Evolutionary conservation across 2,329 filamentous ascomycete genomes (phyloP).

Genomic region (Penicillium aurantiogriseum): DNA sequence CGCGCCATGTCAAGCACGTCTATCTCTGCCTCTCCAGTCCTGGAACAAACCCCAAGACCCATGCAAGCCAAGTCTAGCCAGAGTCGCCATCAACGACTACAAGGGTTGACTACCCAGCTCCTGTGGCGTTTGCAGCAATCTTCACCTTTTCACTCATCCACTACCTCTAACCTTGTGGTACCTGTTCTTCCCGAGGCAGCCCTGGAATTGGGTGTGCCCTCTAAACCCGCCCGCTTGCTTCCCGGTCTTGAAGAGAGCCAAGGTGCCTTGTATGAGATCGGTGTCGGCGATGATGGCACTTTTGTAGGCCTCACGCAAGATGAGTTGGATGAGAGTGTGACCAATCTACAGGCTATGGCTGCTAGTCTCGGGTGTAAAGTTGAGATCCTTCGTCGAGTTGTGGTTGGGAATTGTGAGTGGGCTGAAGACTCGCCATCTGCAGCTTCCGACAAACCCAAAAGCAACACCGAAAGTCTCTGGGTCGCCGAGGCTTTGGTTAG

Average conservation of each 20-base stretch:
- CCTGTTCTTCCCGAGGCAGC: slow-evolving; percentile 69
- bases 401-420: slow-evolving; percentile 77
- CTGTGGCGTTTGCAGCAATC: slow-evolving; percentile 95
- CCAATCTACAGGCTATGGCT: slow-evolving; percentile 84
- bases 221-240: slow-evolving; percentile 55
- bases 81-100: slow-evolving; percentile 76
- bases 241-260: slow-evolving; percentile 88
- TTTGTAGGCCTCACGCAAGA: slow-evolving; percentile 85
- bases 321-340: slow-evolving; percentile 87
- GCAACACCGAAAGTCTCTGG: slow-evolving; percentile 62
- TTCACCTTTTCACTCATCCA: slow-evolving; percentile 82
- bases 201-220: slow-evolving; percentile 56
- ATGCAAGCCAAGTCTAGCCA: slow-evolving; percentile 57
- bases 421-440: slow-evolving; percentile 28
- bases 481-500: slow-evolving; percentile 89
- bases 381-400: slow-evolving; percentile 75
- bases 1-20: slow-evolving; percentile 24
- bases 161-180: slow-evolving; percentile 70
- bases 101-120: slow-evolving; percentile 91
- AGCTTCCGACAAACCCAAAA: slow-evolving; percentile 25
- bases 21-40: slow-evolving; percentile 25
- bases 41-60: slow-evolving; percentile 36
- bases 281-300: slow-evolving; percentile 89
- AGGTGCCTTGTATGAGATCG: slow-evolving; percentile 93
- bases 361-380: slow-evolving; percentile 85